Percentiles rank a stretch among this genome's conserved stretches.
These are phyloP conservation scores for Sindora glabra DNA, from an alignment of 306 rosid genomes.

Conservation along the genomic window DNA sequence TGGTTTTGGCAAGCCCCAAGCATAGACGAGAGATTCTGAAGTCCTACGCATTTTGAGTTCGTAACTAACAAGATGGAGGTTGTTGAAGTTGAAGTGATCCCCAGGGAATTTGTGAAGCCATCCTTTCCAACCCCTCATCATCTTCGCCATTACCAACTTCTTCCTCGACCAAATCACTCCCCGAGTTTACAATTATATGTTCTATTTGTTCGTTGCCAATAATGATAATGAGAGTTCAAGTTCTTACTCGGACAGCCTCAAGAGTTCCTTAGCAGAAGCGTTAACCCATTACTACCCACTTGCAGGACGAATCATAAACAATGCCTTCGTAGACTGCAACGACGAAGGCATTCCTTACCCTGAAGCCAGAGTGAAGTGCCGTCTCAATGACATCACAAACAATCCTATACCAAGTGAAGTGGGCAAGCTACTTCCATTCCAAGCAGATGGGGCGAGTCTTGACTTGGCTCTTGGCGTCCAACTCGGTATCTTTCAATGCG, in stretches of 20 bases:
- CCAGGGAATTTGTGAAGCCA: slow-evolving; percentile 33
- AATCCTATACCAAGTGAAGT: slow-evolving; percentile 36
- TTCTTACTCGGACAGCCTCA: slow-evolving; percentile 10
- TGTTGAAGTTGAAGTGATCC: slow-evolving; percentile 19
- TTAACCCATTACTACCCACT: slow-evolving; percentile 36
- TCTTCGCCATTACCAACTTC: slow-evolving; percentile 37
- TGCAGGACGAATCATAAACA: slow-evolving; percentile 27
- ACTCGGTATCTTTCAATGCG: slow-evolving; percentile 40
- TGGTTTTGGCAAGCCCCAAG: too few species aligned
- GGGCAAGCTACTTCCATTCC: slow-evolving; percentile 36
- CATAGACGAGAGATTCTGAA: too few species aligned
- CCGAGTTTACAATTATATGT: slow-evolving; percentile 15
- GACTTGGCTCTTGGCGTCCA: slow-evolving; percentile 42
- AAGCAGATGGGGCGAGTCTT: slow-evolving; percentile 20
- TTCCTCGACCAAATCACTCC: slow-evolving; percentile 49
- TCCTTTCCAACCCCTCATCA: slow-evolving; percentile 32
- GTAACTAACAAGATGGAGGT: too few species aligned
- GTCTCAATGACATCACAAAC: slow-evolving; percentile 21
- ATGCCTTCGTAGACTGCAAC: slow-evolving; percentile 28
- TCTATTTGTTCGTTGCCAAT: slow-evolving; percentile 27
- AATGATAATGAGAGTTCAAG: neutral
- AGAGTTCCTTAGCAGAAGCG: slow-evolving; percentile 39
- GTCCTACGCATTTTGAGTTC: too few species aligned
- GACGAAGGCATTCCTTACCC: slow-evolving; percentile 39
- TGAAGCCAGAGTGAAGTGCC: slow-evolving; percentile 31